Conservation (phyloP, 495 filamentous ascomycete genomes). For the Penicillium tannophilum region DNA sequence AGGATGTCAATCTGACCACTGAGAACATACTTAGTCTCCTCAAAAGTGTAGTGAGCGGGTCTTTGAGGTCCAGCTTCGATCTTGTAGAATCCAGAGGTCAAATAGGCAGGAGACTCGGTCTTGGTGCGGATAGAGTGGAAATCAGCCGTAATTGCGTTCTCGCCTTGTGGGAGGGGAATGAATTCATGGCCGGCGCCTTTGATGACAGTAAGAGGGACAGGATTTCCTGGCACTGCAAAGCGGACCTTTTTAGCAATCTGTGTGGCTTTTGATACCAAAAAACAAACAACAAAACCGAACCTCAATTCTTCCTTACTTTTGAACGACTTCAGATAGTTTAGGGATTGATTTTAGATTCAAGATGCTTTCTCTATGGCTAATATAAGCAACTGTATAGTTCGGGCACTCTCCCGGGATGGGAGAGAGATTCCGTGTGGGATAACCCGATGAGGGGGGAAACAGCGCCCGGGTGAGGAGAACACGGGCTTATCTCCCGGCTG, state of each 20-base stretch:
- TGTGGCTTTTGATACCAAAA: not conserved
- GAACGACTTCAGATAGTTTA: too few relatives aligned
- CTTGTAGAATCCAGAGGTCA: slow-evolving; percentile 39
- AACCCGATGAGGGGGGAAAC: not conserved
- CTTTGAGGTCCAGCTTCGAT: slow-evolving; percentile 32
- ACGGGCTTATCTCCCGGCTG: slow-evolving; percentile 1
- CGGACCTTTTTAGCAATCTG: not conserved
- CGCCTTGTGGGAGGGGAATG: slow-evolving; percentile 32
- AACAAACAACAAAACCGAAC: not conserved
- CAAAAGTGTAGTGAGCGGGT: slow-evolving; percentile 31
- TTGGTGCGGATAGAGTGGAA: slow-evolving; percentile 36
- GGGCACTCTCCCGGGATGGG: not conserved
- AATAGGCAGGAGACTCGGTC: slow-evolving; percentile 29
- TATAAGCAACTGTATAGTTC: slow-evolving; percentile 1
- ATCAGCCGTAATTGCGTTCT: slow-evolving; percentile 34
- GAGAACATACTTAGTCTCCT: slow-evolving; percentile 37
- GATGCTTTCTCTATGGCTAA: not conserved
- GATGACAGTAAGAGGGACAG: slow-evolving; percentile 35
- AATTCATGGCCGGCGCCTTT: slow-evolving; percentile 37
- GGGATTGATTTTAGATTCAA: too few relatives aligned
- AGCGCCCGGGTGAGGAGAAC: slow-evolving; percentile 1
- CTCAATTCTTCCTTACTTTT: not conserved
- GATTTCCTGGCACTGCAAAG: slow-evolving; percentile 26
- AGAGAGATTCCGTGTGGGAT: not conserved
- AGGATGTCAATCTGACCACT: slow-evolving; percentile 36